phyloP scores from a whole-genome alignment of 306 rosid species.

The Oxytropis ochrocephala region DNA sequence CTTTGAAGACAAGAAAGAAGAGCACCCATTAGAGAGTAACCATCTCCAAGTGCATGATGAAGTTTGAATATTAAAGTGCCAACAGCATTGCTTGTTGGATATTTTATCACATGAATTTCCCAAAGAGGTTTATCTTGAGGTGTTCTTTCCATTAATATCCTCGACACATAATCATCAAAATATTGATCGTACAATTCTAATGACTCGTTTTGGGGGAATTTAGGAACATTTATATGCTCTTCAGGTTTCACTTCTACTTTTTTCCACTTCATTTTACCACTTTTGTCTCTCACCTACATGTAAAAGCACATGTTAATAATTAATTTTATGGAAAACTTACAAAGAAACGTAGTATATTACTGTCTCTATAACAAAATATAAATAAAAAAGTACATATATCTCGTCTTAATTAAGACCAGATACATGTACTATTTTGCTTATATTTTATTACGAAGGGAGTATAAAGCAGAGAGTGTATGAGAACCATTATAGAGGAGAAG shows the following conservation, averaged over 20 bases:
- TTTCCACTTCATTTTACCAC: slow-evolving; percentile 42
- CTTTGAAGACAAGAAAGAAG: slow-evolving; percentile 53
- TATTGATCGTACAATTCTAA: slow-evolving; percentile 27
- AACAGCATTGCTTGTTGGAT: slow-evolving; percentile 44
- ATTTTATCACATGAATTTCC: slow-evolving; percentile 51
- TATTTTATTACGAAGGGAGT: no score
- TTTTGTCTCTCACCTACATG: slow-evolving; percentile 26
- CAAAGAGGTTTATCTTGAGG: slow-evolving; percentile 39
- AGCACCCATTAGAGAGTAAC: slow-evolving; percentile 48
- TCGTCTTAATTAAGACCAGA: no score
- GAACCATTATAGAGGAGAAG: slow-evolving; percentile 54
- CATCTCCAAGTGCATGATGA: slow-evolving; percentile 72
- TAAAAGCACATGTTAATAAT: neutral
- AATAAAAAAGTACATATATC: no score
- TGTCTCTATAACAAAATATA: no score
- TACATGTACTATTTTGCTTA: no score
- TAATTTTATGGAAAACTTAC: neutral
- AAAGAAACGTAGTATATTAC: no score
- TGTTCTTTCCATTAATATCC: slow-evolving; percentile 13
- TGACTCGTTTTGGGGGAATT: slow-evolving; percentile 26
- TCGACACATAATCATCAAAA: slow-evolving; percentile 35
- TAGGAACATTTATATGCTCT: slow-evolving; percentile 40
- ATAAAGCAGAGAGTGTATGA: neutral
- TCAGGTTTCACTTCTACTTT: slow-evolving; percentile 32
- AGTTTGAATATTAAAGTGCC: slow-evolving; percentile 41